These are phyloP conservation scores for Coprinopsis sp. DNA, from an alignment of 768 basidiomycete species.

Conservation along the genomic window DNA sequence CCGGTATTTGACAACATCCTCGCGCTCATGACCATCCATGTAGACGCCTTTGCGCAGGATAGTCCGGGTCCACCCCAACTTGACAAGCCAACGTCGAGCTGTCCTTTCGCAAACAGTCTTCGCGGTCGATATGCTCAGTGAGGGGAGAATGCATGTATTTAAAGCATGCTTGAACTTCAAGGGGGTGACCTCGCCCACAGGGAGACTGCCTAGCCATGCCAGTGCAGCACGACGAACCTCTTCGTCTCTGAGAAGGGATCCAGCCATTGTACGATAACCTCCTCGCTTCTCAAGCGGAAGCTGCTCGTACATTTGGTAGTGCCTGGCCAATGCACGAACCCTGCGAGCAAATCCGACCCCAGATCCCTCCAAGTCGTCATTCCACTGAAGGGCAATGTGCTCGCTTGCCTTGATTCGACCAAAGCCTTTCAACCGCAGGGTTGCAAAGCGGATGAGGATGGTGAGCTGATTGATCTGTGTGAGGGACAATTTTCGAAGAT, in stretches of 20 bases:
- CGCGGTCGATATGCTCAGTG: constrained; percentile 20
- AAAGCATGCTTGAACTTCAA: constrained; percentile 18
- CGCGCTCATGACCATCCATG: constrained; percentile 21
- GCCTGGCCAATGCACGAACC: constrained; percentile 22
- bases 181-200: constrained; percentile 29
- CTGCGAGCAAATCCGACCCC: constrained; percentile 21
- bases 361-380: constrained; percentile 13
- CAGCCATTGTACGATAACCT: constrained; percentile 13
- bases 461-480: constrained; percentile 26
- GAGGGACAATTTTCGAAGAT: constrained; percentile 18
- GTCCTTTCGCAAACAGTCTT: constrained; percentile 16
- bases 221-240: constrained; percentile 22
- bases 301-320: constrained; percentile 30
- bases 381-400: constrained; percentile 31
- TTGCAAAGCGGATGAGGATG: constrained; percentile 29
- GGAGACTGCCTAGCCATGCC: constrained; percentile 25
- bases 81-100: constrained; percentile 27
- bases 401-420: constrained; percentile 23
- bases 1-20: constrained; percentile 14
- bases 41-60: constrained; percentile 21
- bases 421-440: constrained; percentile 24
- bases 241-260: constrained; percentile 20
- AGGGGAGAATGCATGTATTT: constrained; percentile 26
- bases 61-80: constrained; percentile 22
- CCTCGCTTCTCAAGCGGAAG: constrained; percentile 24